phyloP scores from a whole-genome alignment of 2,329 filamentous ascomycete genomes.

The Cladosporium velox region DNA sequence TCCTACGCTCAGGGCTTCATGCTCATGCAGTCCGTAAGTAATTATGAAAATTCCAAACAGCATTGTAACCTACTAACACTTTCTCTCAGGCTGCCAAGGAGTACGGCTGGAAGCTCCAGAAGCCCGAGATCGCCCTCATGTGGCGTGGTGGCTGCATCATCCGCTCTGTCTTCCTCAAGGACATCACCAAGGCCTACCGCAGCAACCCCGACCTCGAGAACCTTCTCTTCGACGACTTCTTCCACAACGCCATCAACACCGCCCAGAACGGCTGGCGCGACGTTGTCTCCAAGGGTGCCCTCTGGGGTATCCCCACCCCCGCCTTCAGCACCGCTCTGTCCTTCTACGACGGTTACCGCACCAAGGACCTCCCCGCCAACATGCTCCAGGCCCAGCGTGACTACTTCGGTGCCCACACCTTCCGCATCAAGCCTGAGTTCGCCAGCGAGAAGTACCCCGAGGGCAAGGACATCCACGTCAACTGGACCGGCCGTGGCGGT shows the following conservation, averaged over 20 bases:
- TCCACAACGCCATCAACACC: slow-evolving; percentile 98
- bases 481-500: slow-evolving; percentile 98
- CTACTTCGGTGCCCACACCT: slow-evolving; percentile 80
- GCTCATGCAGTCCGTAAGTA: slow-evolving; percentile 92
- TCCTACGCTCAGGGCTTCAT: slow-evolving; percentile 99
- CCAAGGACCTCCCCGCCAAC: slow-evolving; percentile 96
- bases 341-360: slow-evolving; percentile 99
- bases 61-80: slow-evolving; percentile 30
- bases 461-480: slow-evolving; percentile 93
- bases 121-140: slow-evolving; percentile 99
- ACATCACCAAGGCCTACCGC: slow-evolving; percentile 97
- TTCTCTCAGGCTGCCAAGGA: slow-evolving; percentile 82
- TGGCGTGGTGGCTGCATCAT: slow-evolving; percentile 99
- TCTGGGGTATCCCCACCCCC: slow-evolving; percentile 93
- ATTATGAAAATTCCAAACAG: background rate
- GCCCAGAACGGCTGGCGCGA: slow-evolving; percentile 89
- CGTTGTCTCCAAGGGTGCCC: slow-evolving; percentile 85
- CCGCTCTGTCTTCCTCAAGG: slow-evolving; percentile 99
- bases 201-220: slow-evolving; percentile 94
- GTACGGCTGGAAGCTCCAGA: slow-evolving; percentile 98
- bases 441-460: slow-evolving; percentile 68
- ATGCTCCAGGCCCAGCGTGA: slow-evolving; percentile 98
- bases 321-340: slow-evolving; percentile 95
- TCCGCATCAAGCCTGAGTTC: slow-evolving; percentile 56
- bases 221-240: slow-evolving; percentile 98